A percentile compares a stretch with the other conserved stretches of the same genome.
Evolutionary conservation across 331 rosid genomes (phyloP).

Genomic region (Cucumis variabilis): DNA sequence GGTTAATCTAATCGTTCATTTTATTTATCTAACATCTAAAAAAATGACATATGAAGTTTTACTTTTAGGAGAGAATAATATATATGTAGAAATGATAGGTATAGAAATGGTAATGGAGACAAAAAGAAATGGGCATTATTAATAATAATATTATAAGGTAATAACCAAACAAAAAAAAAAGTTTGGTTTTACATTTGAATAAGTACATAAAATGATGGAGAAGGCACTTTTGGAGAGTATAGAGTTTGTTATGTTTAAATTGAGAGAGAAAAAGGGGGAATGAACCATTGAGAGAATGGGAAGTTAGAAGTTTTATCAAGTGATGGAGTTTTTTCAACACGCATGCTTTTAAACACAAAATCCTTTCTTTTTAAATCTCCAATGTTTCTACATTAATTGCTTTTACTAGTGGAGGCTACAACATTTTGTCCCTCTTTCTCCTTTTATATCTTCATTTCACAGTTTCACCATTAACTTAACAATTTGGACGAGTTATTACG

Average conservation of each 20-base stretch:
- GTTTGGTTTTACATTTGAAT: background rate
- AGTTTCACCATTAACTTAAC: no score
- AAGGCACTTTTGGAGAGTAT: no score
- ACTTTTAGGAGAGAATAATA: no score
- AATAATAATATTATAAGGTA: background rate
- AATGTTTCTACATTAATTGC: constrained; percentile 26
- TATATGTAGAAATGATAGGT: background rate
- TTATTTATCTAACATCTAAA: no score
- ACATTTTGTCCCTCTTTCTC: background rate
- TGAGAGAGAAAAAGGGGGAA: background rate
- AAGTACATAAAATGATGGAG: no score
- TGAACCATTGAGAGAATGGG: constrained; percentile 1
- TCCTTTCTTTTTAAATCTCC: background rate
- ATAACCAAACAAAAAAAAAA: background rate
- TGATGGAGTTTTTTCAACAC: constrained; percentile 20
- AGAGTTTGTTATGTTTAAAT: background rate
- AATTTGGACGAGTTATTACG: no score
- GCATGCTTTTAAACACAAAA: constrained; percentile 22
- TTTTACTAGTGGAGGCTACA: constrained; percentile 17
- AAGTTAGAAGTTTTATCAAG: background rate
- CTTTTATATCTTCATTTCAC: no score
- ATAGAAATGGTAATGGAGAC: background rate
- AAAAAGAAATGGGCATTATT: background rate
- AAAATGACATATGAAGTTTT: no score
- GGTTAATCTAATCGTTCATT: no score